Base-by-base conservation (phyloP, 2,329 filamentous ascomycete genomes). In the Elsinoe perseae region DNA sequence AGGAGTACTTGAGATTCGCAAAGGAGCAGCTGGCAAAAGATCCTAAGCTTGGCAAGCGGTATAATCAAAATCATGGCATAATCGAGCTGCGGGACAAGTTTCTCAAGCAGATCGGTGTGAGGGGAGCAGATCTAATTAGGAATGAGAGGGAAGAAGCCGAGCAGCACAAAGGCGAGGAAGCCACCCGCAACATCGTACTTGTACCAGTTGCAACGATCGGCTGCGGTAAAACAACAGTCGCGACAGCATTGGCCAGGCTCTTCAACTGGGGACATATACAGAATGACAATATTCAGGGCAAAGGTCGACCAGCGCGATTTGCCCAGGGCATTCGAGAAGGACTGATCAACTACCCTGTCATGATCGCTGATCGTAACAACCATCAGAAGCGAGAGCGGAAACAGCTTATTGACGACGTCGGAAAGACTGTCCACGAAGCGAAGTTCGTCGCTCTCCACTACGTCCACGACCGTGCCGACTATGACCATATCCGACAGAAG, bases 181-280 rank as follows among this genome's bases (percentile, higher is more conserved):
- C 87, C 1, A 79, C 75, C 0, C 72, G 76, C 3, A 82, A 95
- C 64, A 78, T 96, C 14, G 80, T 96, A 16, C 77, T 98, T n/a
- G 86, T 90, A 4, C 91, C 93, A 0, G 84, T 96, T 63, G 90
- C 93, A 1, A 95, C 93, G 0, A 86, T 98, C 55, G 93, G 93
- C 8, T 98, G 93, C 67, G 93, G 93, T 56, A 98, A 98, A 78
- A 98, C 93, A 0, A 98, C 93, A 0, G 75, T 98, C 50, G 90
- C 88, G 2, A 72, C 95, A 50, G 91, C 88, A 2, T 75, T 98
- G 18, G 80, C 80, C 3, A 85, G 89, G 65, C 79, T 98, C 1
- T 96, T 97, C 62, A 82, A 79, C 56, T 97, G 91, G 87, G 92
- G 89, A 14, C 90, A 95, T 68, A 78, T 96, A 50, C 93, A 98